phyloP scores from a whole-genome alignment of 352 stramenopile genomes.

The Elongisporangium senticosum region DNA sequence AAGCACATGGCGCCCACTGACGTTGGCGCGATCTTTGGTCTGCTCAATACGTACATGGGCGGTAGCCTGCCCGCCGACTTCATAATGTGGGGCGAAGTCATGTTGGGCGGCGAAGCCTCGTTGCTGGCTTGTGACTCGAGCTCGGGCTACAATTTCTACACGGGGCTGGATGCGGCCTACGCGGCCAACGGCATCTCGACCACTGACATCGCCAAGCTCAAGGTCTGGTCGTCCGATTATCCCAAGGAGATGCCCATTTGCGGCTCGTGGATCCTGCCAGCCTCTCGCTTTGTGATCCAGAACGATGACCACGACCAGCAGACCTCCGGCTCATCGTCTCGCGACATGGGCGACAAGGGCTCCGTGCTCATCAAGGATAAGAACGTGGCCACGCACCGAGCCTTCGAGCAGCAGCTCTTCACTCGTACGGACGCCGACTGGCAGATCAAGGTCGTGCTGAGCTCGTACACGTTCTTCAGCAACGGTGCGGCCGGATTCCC shows the following conservation, averaged over 20 bases:
- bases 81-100: constrained; percentile 52
- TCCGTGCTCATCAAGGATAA: constrained; percentile 53
- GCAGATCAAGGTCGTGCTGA: constrained; percentile 65
- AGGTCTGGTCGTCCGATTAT: constrained; percentile 77
- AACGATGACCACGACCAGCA: constrained; percentile 80
- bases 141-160: constrained; percentile 63
- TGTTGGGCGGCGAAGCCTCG: constrained; percentile 25
- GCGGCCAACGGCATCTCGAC: constrained; percentile 34
- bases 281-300: constrained; percentile 61
- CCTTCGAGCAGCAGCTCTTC: constrained; percentile 62
- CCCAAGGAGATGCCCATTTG: constrained; percentile 48
- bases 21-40: constrained; percentile 38
- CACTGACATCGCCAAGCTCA: constrained; percentile 60
- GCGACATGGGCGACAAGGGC: constrained; percentile 49
- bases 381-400: constrained; percentile 39
- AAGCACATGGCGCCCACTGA: constrained; percentile 62
- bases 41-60: constrained; percentile 51
- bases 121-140: constrained; percentile 48
- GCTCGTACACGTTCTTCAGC: constrained; percentile 50
- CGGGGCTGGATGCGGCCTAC: constrained; percentile 40
- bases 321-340: constrained; percentile 32
- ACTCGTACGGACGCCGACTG: constrained; percentile 46
- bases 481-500: constrained; percentile 54
- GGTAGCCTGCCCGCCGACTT: constrained; percentile 55
- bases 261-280: constrained; percentile 54